These are phyloP conservation scores for Canavalia ensiformis DNA, from an alignment of 306 rosid genomes.

Conservation along the genomic window DNA sequence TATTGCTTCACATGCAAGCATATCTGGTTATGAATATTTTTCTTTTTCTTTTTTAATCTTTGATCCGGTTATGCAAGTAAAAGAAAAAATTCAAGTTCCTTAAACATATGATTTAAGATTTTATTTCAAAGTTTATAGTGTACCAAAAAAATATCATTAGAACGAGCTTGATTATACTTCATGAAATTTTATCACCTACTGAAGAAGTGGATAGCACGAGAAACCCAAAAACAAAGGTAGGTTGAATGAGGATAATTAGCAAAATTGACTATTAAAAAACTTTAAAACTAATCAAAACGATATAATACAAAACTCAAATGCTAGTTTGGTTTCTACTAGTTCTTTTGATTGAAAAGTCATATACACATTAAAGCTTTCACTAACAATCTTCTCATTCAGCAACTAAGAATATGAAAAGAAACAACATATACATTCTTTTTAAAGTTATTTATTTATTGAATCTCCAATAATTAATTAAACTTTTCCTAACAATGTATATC, in stretches of 20 bases:
- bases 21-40: background rate
- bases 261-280: background rate
- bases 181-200: background rate
- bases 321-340: background rate
- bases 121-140: background rate
- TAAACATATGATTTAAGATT: background rate
- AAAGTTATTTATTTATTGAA: background rate
- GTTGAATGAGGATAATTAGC: background rate
- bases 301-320: background rate
- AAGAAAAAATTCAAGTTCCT: background rate
- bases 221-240: background rate
- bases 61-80: background rate
- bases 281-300: background rate
- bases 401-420: background rate
- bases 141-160: background rate
- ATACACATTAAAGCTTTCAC: background rate
- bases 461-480: background rate
- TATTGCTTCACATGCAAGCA: constrained; percentile 10
- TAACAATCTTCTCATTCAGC: background rate
- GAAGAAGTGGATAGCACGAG: background rate
- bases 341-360: background rate
- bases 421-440: background rate
- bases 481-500: no score
- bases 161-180: background rate
- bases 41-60: background rate